phyloP scores from a whole-genome alignment of 495 filamentous ascomycete species.

The Hypoxylon fragiforme region DNA sequence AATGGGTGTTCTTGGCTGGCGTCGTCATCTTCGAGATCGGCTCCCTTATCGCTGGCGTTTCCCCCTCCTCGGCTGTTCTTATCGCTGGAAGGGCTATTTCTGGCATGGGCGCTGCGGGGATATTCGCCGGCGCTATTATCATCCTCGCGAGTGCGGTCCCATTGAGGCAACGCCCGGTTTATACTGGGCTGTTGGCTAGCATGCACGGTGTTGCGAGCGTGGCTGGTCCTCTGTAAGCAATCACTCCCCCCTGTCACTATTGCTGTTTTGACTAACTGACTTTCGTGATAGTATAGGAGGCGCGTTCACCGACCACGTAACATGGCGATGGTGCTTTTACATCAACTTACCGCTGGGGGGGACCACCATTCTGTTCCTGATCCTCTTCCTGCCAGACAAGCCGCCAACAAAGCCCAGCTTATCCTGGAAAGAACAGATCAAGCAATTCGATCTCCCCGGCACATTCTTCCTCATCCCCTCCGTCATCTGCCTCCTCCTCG shows the following conservation, averaged over 20 bases:
- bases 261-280: not conserved
- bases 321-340: constrained; percentile 87
- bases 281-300: constrained; percentile 46
- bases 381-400: constrained; percentile 48
- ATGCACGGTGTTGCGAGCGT: constrained; percentile 83
- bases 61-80: not conserved
- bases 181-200: constrained; percentile 65
- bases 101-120: not conserved
- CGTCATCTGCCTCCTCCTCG: constrained; percentile 66
- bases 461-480: constrained; percentile 47
- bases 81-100: not conserved
- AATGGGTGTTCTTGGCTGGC: not conserved
- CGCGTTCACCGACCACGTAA: constrained; percentile 59
- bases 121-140: not conserved
- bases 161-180: not conserved
- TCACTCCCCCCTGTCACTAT: not conserved
- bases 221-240: constrained; percentile 63
- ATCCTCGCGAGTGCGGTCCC: not conserved
- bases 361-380: constrained; percentile 51
- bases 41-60: not conserved
- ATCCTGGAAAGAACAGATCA: constrained; percentile 49
- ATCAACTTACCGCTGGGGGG: constrained; percentile 67
- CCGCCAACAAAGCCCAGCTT: constrained; percentile 57
- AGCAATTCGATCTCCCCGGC: constrained; percentile 37
- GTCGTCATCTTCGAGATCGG: not conserved